Base-by-base conservation (phyloP, 768 basidiomycete genomes). In the Tylopilus vinaceipallidus region DNA sequence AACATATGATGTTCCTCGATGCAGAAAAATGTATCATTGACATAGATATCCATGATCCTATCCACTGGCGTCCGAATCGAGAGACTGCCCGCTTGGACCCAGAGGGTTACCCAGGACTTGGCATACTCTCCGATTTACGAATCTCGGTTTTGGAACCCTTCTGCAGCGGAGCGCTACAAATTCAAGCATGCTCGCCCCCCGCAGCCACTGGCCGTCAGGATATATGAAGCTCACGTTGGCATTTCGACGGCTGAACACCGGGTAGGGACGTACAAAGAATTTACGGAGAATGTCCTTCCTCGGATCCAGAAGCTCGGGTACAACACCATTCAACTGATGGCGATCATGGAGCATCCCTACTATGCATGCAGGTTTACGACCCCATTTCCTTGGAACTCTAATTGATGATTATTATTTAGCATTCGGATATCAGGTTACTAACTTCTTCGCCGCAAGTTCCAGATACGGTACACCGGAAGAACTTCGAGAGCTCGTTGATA, bases 81-180 rank as follows among this genome's bases (percentile, higher is more conserved):
- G 66, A 84, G 95, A 33, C 66, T 98, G 34, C 95, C 97, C 4
- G 84, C 89, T 4, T 99, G 95, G 97, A 94, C 92, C 61, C 84
- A 71, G 49, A 90, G 95, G 53, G 95, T 98, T 53, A 98, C 95
- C 5, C 97, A 99, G 67, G 93, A 99, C 65, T 73, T 98, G 49
- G 66, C 71, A 41, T 82, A 91, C 36, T 98, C 97, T 16, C 90
- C 93, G 13, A 79, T 90, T 6, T 99, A 95, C 67, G 97, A 99
- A 53, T 91, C 92, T 17, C 84, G 91, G n/a, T 97, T 99, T 71
- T 99, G 97, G 97, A 98, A 98, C 67, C 97, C 97, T 2, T 85
- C 91, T 17, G 62, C 73, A 34, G 71, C 77, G 22, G 73, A 90
- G 55, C 73, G 64, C 41, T 97, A 98, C 73, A 73, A 75, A 24